A percentile compares a stretch with the other conserved stretches of the same genome.
Conservation (phyloP, 768 basidiomycete genomes). For the Clitopilus hobsonii region DNA sequence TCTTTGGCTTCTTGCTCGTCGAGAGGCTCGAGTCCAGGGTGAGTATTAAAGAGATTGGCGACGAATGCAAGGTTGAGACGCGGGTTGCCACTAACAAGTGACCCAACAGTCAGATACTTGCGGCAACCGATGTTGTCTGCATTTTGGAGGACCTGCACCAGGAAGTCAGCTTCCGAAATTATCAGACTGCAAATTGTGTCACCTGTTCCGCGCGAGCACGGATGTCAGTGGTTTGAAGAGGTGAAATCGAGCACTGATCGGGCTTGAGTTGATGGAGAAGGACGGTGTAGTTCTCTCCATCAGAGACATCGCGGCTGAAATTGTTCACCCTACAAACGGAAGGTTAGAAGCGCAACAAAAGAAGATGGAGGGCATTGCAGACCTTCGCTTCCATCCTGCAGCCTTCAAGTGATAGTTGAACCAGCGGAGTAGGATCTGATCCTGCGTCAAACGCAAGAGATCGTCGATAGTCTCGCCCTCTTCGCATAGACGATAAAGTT, state of each 20-base stretch:
- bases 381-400: conserved; percentile 89
- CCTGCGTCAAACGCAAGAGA: conserved; percentile 87
- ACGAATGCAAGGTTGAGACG: conserved; percentile 98
- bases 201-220: conserved; percentile 84
- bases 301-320: conserved; percentile 95
- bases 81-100: conserved; percentile 91
- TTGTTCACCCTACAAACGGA: conserved; percentile 74
- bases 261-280: conserved; percentile 95
- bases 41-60: conserved; percentile 97
- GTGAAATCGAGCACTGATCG: conserved; percentile 85
- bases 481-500: conserved; percentile 92
- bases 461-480: conserved; percentile 98
- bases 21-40: conserved; percentile 90
- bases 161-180: too few relatives aligned
- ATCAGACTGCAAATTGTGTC: too few relatives aligned
- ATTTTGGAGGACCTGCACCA: conserved; percentile 88
- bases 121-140: conserved; percentile 92
- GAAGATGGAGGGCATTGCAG: background rate
- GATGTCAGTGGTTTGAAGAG: conserved; percentile 81
- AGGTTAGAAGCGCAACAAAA: conserved; percentile 6
- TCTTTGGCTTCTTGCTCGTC: conserved; percentile 93
- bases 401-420: conserved; percentile 98
- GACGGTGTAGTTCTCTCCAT: conserved; percentile 97
- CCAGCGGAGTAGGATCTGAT: conserved; percentile 97
- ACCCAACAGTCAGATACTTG: conserved; percentile 90